These are phyloP conservation scores for Scleroderma bovista DNA, from an alignment of 768 basidiomycete genomes.

Conservation along the genomic window DNA sequence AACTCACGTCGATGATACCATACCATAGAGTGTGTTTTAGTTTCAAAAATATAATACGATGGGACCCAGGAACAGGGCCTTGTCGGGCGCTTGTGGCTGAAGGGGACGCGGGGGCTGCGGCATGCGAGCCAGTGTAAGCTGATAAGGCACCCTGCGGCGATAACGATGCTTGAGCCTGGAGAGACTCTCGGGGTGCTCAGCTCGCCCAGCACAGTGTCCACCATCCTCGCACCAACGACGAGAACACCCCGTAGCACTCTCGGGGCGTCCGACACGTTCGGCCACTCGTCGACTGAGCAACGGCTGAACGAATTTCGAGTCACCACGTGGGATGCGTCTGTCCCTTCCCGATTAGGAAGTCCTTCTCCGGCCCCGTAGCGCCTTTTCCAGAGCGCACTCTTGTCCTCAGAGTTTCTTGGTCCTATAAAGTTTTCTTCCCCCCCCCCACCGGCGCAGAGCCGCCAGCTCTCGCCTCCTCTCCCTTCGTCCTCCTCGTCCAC, in stretches of 20 bases:
- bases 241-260: too few relatives aligned
- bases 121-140: not conserved
- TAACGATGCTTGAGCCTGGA: not conserved
- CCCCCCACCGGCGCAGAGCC: constrained; percentile 14
- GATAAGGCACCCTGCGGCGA: not conserved
- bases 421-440: constrained; percentile 10
- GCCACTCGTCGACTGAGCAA: not conserved
- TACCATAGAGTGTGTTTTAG: too few relatives aligned
- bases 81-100: not conserved
- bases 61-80: not conserved
- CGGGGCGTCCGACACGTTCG: too few relatives aligned
- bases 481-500: constrained; percentile 1
- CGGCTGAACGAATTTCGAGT: not conserved
- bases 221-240: not conserved
- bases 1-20: too few relatives aligned
- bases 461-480: constrained; percentile 8
- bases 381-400: constrained; percentile 13
- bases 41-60: too few relatives aligned
- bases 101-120: not conserved
- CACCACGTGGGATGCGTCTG: constrained; percentile 1
- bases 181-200: not conserved
- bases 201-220: not conserved
- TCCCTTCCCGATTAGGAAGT: constrained; percentile 20
- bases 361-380: constrained; percentile 17
- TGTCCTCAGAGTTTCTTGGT: constrained; percentile 4